Percentiles rank a stretch among this genome's conserved stretches.
These are phyloP conservation scores for Aspergillus sp. DNA, from an alignment of 2,329 filamentous ascomycete species.

Conservation along the genomic window DNA sequence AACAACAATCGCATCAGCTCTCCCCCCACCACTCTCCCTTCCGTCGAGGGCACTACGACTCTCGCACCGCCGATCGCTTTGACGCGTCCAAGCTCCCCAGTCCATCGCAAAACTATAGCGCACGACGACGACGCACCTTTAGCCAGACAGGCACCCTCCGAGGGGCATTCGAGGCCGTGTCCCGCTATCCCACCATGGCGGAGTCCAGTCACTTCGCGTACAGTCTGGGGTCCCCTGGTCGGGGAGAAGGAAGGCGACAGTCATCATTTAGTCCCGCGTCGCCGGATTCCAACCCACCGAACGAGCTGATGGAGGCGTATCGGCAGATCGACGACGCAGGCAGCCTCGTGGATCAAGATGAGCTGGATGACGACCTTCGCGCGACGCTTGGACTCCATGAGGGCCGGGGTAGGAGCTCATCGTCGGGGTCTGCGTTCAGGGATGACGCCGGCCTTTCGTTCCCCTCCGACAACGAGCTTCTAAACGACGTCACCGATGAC, in stretches of 20 bases:
- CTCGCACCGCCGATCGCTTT: slow-evolving; percentile 26
- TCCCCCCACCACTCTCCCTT: slow-evolving; percentile 31
- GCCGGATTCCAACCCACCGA: slow-evolving; percentile 39
- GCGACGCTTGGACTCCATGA: slow-evolving; percentile 3
- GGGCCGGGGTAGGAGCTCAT: slow-evolving; percentile 22
- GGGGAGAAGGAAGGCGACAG: slow-evolving; percentile 12
- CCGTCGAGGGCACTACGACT: slow-evolving; percentile 26
- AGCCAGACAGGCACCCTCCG: slow-evolving; percentile 38
- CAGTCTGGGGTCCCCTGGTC: slow-evolving; percentile 28
- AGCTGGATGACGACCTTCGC: slow-evolving; percentile 27
- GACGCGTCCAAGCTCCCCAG: slow-evolving; percentile 28
- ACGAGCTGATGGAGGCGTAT: slow-evolving; percentile 40
- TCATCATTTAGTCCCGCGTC: slow-evolving; percentile 25
- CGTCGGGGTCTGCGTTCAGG: slow-evolving; percentile 22
- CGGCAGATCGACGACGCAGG: slow-evolving; percentile 39
- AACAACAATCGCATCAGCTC: slow-evolving; percentile 21
- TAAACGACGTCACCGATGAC: slow-evolving; percentile 33
- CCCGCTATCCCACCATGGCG: slow-evolving; percentile 26
- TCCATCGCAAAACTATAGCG: slow-evolving; percentile 27
- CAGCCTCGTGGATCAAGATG: slow-evolving; percentile 33
- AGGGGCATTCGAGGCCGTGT: slow-evolving; percentile 39
- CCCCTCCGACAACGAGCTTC: slow-evolving; percentile 32
- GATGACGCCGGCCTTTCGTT: slow-evolving; percentile 19
- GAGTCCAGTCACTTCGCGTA: slow-evolving; percentile 21
- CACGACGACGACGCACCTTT: slow-evolving; percentile 32